Base-by-base conservation (phyloP, 176 grass and related monocot species). In the Musa schizocarpa region DNA sequence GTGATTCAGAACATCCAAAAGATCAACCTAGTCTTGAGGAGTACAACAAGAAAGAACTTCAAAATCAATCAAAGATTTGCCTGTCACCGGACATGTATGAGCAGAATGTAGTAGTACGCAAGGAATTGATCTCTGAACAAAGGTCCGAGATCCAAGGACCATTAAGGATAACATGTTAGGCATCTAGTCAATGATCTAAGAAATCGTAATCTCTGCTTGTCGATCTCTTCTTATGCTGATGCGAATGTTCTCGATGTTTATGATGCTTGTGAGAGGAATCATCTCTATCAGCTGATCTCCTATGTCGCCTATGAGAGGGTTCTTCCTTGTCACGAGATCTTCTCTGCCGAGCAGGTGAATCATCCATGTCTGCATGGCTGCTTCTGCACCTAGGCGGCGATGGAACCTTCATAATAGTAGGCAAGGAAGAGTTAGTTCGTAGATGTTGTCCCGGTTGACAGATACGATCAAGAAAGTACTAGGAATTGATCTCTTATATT, bases 351-450 rank as follows among this genome's bases (percentile, higher is more conserved):
- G 58, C 74, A 71, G 80, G 82, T 78, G 92, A 91, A 49, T 87
- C 88, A 81, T 81, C 81, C 75, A 10, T 77, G 2, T 88, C 68
- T 16, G 65, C 21, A 26, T 79, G 27, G 19, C 58, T 29, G 1
- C 73, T 82, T 82, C 77, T 84, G 50, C 78, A 50, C 72, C 84
- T 84, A 0, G 94, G 94, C 24, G 88, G 86, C 66, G 88, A 83
- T 53, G 90, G 90, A 76, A 91, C 50, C 94, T 93, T 67, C 5
- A 65, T 79, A 29, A 25, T 65, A 26, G 55, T 12, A 56, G 25
- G 1, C 4, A 34, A 58, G 53, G 8, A 73, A 52, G 13, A 13
- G 53, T 57, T 9, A 29, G 13, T 27, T 10, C 2, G 12, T 23
- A 53, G 8, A 26, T 52, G 17, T 9, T n/a, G 1, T 51, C 10